Base-by-base conservation (phyloP, 495 filamentous ascomycete genomes). In the Pyrenula aspistea region DNA sequence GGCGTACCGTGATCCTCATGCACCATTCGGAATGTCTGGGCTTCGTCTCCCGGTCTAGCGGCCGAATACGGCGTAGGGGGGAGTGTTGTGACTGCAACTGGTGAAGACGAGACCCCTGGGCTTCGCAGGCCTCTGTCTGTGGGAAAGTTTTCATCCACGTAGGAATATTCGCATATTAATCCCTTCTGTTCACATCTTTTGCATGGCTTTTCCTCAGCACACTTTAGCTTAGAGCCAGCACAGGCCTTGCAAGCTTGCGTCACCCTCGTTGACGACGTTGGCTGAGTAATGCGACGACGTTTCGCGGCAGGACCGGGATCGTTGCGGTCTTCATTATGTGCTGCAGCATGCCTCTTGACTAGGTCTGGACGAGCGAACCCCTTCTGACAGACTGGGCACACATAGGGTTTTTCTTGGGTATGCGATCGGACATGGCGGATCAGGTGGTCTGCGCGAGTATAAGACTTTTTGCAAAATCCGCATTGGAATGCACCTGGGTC, bases 381-480 rank as follows among this genome's bases (percentile, higher is more conserved):
- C 59, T 82, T 82, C 42, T 72, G 68, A 58, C 79, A 81, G 12
- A 81, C 66, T 60, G 75, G 59, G 25, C 60, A 68, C 3, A 63
- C 51, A 48, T 80, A 82, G 15, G 77, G 77, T 56, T 80, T 80
- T 51, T 79, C 79, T 23, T 77, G 71, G 0, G 77, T 81, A 59
- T 82, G 79, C n/a, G 77, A 76, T 50, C 77, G 71, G 20, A 82
- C 76, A 63, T 82, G 79, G 49, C 79, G 71, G 60, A 77, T 77
- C 2, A 82, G 67, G 63, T 82, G 79, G 57, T 82, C 79, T 1
- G 78, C 75, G 22, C 79, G 76, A 15, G 73, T 75, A 60, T 81
- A 82, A 24, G 71, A 68, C 25, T 74, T 73, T 53, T 75, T 68
- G 57, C 79, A 82, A 53, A 79, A 72, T 49, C 75, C 75, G 48